Percentiles rank a stretch among this genome's conserved stretches.
phyloP scores from a whole-genome alignment of 768 basidiomycete genomes.

The Crassisporium funariophilum region DNA sequence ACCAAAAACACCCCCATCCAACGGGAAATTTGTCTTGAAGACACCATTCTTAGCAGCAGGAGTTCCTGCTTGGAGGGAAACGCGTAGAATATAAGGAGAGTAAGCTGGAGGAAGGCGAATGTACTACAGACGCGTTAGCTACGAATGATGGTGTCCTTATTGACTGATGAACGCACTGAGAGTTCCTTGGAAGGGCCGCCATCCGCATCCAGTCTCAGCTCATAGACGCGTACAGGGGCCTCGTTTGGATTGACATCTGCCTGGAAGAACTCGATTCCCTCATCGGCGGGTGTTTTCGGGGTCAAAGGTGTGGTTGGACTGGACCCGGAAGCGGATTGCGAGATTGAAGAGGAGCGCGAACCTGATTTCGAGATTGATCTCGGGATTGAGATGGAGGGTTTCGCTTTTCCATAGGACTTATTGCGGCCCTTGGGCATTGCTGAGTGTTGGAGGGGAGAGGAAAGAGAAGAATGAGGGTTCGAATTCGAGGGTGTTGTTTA shows the following conservation, averaged over 20 bases:
- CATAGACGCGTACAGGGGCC: slow-evolving; percentile 77
- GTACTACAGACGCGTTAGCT: slow-evolving; percentile 56
- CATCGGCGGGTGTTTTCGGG: slow-evolving; percentile 91
- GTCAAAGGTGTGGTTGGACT: slow-evolving; percentile 44
- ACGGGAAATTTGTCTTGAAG: slow-evolving; percentile 95
- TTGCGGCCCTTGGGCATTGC: slow-evolving; percentile 27
- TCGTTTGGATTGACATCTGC: slow-evolving; percentile 53
- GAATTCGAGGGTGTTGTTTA: slow-evolving; percentile 3
- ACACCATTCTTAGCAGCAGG: slow-evolving; percentile 88
- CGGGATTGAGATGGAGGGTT: slow-evolving; percentile 34
- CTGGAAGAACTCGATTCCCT: slow-evolving; percentile 88
- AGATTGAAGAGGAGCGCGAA: slow-evolving; percentile 25
- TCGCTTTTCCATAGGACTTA: slow-evolving; percentile 22
- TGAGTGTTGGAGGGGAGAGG: slow-evolving; percentile 11
- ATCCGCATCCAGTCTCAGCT: slow-evolving; percentile 84
- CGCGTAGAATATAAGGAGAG: slow-evolving; percentile 86
- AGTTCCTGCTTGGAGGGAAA: slow-evolving; percentile 90
- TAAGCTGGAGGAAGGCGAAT: slow-evolving; percentile 93
- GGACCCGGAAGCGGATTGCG: slow-evolving; percentile 16
- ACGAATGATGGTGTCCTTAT: slow-evolving; percentile 9
- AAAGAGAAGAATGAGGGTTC: slow-evolving; percentile 4
- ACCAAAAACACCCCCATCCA: slow-evolving; percentile 86
- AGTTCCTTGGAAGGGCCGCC: slow-evolving; percentile 87
- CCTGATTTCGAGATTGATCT: slow-evolving; percentile 13
- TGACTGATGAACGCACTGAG: slow-evolving; percentile 55